phyloP scores from a whole-genome alignment of 371 early-diverging fungal species.

The Umbelopsis sp. region DNA sequence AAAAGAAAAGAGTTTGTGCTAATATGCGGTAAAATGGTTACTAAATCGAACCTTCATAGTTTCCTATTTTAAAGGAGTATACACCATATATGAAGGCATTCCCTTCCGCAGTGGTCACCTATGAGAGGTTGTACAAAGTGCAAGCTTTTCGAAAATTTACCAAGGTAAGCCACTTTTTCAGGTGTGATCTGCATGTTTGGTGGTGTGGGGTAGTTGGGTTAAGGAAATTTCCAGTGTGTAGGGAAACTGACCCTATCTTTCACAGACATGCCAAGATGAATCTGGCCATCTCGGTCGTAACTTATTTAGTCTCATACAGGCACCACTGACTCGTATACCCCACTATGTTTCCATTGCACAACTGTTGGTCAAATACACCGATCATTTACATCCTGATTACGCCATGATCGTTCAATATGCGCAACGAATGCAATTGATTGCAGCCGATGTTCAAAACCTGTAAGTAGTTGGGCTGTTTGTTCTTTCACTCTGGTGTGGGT shows the following conservation, averaged over 20 bases:
- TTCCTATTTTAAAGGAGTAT: slow-evolving; percentile 16
- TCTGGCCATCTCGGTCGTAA: background rate
- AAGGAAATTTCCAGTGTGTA: too few species aligned
- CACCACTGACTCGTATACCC: slow-evolving; percentile 4
- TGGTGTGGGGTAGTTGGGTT: too few species aligned
- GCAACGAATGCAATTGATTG: slow-evolving; percentile 8
- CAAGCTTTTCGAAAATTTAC: slow-evolving; percentile 71
- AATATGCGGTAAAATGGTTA: background rate
- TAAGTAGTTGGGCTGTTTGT: background rate
- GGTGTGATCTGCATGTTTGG: too few species aligned
- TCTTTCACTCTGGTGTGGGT: background rate
- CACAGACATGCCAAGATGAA: background rate
- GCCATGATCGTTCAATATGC: slow-evolving; percentile 3
- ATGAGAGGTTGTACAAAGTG: slow-evolving; percentile 15
- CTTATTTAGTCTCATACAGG: slow-evolving; percentile 8
- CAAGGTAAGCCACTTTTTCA: slow-evolving; percentile 46
- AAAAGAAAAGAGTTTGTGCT: background rate
- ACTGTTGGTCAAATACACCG: slow-evolving; percentile 1
- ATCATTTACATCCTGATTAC: slow-evolving; percentile 7
- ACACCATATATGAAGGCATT: slow-evolving; percentile 16
- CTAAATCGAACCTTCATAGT: background rate
- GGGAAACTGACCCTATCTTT: background rate
- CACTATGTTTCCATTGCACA: slow-evolving; percentile 20
- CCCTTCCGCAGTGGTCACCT: slow-evolving; percentile 11
- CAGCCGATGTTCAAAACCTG: slow-evolving; percentile 10